Conservation (phyloP, 768 basidiomycete species). For the Boletus edulis region DNA sequence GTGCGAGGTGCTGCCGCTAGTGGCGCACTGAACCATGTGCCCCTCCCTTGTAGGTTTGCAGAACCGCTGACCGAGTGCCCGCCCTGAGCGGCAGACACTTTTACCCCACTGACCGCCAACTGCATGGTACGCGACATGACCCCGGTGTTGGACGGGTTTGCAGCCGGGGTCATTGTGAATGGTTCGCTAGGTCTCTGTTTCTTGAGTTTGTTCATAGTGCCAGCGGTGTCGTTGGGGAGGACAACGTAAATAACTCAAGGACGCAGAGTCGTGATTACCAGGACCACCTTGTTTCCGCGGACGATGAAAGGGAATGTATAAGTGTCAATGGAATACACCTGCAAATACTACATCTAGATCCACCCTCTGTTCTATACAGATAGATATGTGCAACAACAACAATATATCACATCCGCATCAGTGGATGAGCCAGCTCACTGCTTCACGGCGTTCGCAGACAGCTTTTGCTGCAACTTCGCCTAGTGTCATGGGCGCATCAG, state of each 20-base stretch:
- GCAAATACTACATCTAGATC: constrained; percentile 20
- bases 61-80: not conserved
- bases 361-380: constrained; percentile 3
- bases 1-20: constrained; percentile 25
- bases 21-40: constrained; percentile 21
- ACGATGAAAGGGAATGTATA: not conserved
- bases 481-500: constrained; percentile 24
- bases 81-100: not conserved
- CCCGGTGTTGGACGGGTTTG: not conserved
- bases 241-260: not conserved
- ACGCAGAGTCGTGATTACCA: too few species aligned
- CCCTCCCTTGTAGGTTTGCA: constrained; percentile 5
- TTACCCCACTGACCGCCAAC: constrained; percentile 18
- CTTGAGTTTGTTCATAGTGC: constrained; percentile 25
- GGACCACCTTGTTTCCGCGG: constrained; percentile 6
- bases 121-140: constrained; percentile 32
- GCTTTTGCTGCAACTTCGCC: constrained; percentile 46
- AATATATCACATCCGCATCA: constrained; percentile 6
- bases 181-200: constrained; percentile 16
- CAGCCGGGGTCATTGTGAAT: not conserved
- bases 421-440: constrained; percentile 8
- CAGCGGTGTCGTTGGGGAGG: not conserved
- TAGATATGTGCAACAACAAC: constrained; percentile 13
- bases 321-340: constrained; percentile 15
- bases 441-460: constrained; percentile 30